Evolutionary conservation across 176 grass and related monocot genomes (phyloP).

Genomic region (Phragmites australis): DNA sequence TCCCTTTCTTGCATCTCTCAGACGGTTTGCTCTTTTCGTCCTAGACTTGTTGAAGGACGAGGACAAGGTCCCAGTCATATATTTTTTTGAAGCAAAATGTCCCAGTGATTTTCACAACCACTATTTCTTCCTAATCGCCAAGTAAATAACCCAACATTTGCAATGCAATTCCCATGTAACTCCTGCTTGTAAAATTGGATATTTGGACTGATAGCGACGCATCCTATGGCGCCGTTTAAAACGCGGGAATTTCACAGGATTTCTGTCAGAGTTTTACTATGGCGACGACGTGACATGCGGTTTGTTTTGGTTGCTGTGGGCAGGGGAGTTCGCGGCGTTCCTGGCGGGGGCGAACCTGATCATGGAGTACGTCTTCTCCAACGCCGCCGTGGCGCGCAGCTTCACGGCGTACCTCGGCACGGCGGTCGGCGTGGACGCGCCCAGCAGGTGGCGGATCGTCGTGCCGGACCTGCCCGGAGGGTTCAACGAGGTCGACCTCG

Average conservation of each 20-base stretch:
- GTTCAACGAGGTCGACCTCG: constrained; percentile 84
- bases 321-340: constrained; percentile 96
- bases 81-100: too few relatives aligned
- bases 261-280: background rate
- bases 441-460: constrained; percentile 67
- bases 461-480: constrained; percentile 64
- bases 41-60: background rate
- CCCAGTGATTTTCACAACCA: constrained; percentile 9
- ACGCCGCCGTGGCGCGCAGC: constrained; percentile 92
- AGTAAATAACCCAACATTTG: background rate
- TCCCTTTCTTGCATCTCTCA: constrained; percentile 38
- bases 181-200: background rate
- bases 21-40: constrained; percentile 31
- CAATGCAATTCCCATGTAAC: background rate
- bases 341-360: constrained; percentile 89
- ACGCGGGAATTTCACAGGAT: background rate
- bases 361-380: constrained; percentile 99
- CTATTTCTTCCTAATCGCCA: background rate
- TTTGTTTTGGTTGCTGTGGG: background rate
- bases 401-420: constrained; percentile 97
- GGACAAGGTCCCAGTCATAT: background rate
- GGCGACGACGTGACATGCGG: background rate
- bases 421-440: constrained; percentile 68
- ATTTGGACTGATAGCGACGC: background rate
- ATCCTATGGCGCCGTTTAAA: too few relatives aligned